A percentile compares a stretch with the other conserved stretches of the same genome.
Conservation (phyloP, 208 protist genomes). For the Endotrypanum monterogeii region DNA sequence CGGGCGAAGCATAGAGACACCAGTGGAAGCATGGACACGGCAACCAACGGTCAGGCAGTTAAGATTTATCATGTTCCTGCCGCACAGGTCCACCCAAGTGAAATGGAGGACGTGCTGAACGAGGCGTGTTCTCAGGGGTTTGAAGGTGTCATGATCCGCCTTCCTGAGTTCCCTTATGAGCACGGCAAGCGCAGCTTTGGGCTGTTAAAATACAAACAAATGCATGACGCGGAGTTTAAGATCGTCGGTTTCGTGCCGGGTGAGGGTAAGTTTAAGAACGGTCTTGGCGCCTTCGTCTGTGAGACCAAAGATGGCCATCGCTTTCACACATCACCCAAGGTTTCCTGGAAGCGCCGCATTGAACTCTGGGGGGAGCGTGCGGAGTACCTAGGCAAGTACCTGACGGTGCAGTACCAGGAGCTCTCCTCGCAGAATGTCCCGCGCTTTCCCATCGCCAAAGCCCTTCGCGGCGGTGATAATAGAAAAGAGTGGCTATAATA, state of each 20-base stretch:
- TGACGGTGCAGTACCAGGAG: conserved; percentile 91
- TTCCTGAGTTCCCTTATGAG: conserved; percentile 83
- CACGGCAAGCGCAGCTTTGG: conserved; percentile 90
- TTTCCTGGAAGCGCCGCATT: conserved; percentile 55
- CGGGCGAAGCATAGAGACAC: conserved; percentile 34
- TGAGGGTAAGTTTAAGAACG: conserved; percentile 85
- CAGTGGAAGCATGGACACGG: neutral
- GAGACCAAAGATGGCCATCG: conserved; percentile 75
- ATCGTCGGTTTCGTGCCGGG: conserved; percentile 84
- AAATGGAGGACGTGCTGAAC: conserved; percentile 79
- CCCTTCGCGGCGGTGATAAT: conserved; percentile 62
- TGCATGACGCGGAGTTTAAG: conserved; percentile 91
- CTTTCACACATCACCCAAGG: conserved; percentile 80
- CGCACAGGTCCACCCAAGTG: conserved; percentile 64
- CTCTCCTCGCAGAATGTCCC: conserved; percentile 86
- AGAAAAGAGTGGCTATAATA: conserved; percentile 74
- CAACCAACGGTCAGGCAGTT: conserved; percentile 25
- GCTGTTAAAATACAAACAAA: conserved; percentile 91
- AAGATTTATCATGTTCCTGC: conserved; percentile 87
- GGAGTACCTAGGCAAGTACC: conserved; percentile 66
- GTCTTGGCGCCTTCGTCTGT: conserved; percentile 84
- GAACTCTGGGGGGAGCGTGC: conserved; percentile 66
- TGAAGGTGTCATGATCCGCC: conserved; percentile 90
- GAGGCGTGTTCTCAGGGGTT: conserved; percentile 88
- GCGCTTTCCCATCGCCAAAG: conserved; percentile 87